phyloP scores from a whole-genome alignment of 768 basidiomycete species.

The Leccinum longicurvipes region DNA sequence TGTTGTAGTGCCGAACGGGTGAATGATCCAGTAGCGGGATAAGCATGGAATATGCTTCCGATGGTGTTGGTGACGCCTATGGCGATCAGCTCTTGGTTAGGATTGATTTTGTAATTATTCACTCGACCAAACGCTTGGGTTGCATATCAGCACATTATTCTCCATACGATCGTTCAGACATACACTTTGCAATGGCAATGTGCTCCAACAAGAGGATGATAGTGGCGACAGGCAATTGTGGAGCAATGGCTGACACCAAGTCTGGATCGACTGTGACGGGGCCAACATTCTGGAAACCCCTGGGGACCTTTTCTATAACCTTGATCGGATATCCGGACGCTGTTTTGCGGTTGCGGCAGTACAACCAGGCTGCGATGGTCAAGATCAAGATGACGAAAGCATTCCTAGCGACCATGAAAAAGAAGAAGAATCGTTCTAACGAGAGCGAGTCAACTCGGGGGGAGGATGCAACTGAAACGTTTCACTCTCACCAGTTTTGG shows the following conservation, averaged over 20 bases:
- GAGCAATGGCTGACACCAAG: constrained; percentile 65
- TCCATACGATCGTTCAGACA: constrained; percentile 20
- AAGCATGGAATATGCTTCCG: constrained; percentile 86
- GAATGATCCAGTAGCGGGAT: constrained; percentile 97
- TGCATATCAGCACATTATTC: constrained; percentile 7
- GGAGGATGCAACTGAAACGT: background rate
- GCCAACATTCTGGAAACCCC: constrained; percentile 68
- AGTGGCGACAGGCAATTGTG: constrained; percentile 78
- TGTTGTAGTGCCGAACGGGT: constrained; percentile 96
- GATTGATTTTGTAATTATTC: constrained; percentile 91
- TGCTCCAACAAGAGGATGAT: constrained; percentile 92
- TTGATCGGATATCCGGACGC: constrained; percentile 75
- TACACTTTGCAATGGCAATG: constrained; percentile 95
- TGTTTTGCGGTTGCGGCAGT: constrained; percentile 60
- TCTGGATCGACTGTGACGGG: constrained; percentile 41
- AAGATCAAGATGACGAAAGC: constrained; percentile 87
- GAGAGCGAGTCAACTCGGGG: constrained; percentile 1
- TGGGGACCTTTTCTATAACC: constrained; percentile 78
- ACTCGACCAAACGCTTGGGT: constrained; percentile 85
- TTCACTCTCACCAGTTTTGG: constrained; percentile 48
- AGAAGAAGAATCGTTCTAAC: constrained; percentile 70
- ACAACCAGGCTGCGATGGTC: constrained; percentile 85
- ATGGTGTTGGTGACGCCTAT: constrained; percentile 96
- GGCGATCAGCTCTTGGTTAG: constrained; percentile 93
- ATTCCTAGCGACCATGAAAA: constrained; percentile 71